These are phyloP conservation scores for Diaporthe sp. DNA, from an alignment of 2,329 filamentous ascomycete genomes.

Conservation along the genomic window DNA sequence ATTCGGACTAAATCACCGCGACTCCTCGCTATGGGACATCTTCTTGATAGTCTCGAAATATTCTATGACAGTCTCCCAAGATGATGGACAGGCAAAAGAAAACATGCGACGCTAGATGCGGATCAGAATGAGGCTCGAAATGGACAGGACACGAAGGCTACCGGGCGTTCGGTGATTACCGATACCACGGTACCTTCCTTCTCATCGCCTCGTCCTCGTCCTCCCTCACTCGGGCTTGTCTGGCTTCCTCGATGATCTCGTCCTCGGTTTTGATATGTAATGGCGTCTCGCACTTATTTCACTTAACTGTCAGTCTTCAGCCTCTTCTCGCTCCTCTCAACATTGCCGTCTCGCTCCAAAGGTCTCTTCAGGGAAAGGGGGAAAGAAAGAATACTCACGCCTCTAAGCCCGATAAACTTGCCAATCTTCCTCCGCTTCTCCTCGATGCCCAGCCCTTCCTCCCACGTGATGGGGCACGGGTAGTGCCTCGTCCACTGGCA, in stretches of 20 bases:
- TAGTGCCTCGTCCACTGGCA: slow-evolving; percentile 69
- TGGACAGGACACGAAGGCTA: not conserved
- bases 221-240: slow-evolving; percentile 52
- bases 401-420: slow-evolving; percentile 78
- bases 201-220: slow-evolving; percentile 62
- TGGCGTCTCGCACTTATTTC: slow-evolving; percentile 36
- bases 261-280: slow-evolving; percentile 57
- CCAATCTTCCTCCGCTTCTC: slow-evolving; percentile 81
- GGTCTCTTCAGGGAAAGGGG: not conserved
- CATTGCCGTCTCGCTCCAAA: not conserved
- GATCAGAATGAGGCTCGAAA: not conserved
- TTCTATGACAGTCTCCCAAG: not conserved
- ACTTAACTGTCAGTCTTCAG: slow-evolving; percentile 28
- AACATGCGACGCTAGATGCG: slow-evolving; percentile 29
- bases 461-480: slow-evolving; percentile 77
- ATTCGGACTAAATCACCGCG: slow-evolving; percentile 4
- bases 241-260: slow-evolving; percentile 60
- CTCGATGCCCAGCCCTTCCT: slow-evolving; percentile 63
- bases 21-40: slow-evolving; percentile 31
- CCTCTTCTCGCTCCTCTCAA: not conserved
- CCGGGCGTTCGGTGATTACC: not conserved
- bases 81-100: slow-evolving; percentile 8
- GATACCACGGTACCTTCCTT: slow-evolving; percentile 58
- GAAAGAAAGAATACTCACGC: slow-evolving; percentile 45
- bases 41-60: slow-evolving; percentile 6